These are phyloP conservation scores for Arctium minus DNA, from an alignment of 129 eudicot genomes.

Conservation along the genomic window DNA sequence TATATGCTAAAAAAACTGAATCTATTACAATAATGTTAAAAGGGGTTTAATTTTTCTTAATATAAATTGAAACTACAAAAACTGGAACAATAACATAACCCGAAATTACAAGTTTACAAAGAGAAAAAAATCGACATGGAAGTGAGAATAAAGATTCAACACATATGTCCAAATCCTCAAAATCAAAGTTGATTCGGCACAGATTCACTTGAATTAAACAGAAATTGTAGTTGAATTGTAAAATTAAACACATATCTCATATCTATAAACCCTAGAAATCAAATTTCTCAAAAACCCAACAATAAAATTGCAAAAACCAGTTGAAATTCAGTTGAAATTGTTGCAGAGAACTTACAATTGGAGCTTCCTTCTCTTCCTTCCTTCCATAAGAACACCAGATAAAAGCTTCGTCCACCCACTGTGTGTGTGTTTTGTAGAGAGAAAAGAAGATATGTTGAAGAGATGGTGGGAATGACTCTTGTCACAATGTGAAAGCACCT, in stretches of 20 bases:
- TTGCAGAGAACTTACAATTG: constrained; percentile 34
- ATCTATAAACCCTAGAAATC: constrained; percentile 16
- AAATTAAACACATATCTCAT: constrained; percentile 20
- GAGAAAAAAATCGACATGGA: too few relatives aligned
- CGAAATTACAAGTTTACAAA: too few relatives aligned
- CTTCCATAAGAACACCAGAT: constrained; percentile 40
- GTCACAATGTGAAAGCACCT: constrained; percentile 23
- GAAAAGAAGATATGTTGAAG: background rate
- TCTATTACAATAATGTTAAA: too few relatives aligned
- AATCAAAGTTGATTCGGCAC: background rate
- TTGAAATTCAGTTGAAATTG: background rate
- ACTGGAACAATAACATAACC: too few relatives aligned
- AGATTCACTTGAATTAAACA: constrained; percentile 15
- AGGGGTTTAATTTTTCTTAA: too few relatives aligned
- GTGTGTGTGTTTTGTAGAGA: constrained; percentile 14
- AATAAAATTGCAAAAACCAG: background rate
- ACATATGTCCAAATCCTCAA: background rate
- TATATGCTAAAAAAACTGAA: too few relatives aligned
- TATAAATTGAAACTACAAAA: too few relatives aligned
- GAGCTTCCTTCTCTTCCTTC: constrained; percentile 42
- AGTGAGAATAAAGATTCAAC: too few relatives aligned
- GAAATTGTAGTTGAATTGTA: background rate
- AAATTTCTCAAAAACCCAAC: background rate
- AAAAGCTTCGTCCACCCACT: background rate
- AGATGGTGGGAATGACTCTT: constrained; percentile 35